Evolutionary conservation across 257 asterid species (phyloP).

Genomic region (Solanum lycopersicoides): DNA sequence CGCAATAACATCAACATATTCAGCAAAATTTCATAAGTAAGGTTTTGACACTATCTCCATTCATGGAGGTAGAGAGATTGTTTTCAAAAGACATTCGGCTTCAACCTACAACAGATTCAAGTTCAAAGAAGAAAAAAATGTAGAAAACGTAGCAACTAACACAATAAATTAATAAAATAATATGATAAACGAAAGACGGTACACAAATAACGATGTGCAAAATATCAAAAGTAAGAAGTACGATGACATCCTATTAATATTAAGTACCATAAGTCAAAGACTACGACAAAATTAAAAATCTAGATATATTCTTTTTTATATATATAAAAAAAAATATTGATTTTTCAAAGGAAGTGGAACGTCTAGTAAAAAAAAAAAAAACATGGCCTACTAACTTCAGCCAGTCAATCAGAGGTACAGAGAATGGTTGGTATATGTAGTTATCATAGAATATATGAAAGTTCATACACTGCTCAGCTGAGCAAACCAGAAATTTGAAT

Average conservation of each 20-base stretch:
- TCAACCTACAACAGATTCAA: no score
- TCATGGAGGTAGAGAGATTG: no score
- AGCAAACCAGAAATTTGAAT: background rate
- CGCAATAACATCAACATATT: fast-evolving
- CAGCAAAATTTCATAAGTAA: background rate
- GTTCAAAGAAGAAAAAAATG: fast-evolving
- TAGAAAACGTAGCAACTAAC: no score
- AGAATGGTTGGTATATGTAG: background rate
- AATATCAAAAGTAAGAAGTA: no score
- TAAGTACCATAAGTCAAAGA: background rate
- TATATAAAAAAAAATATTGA: background rate
- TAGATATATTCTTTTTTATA: background rate
- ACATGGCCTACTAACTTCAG: background rate
- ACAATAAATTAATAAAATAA: fast-evolving
- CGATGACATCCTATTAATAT: fast-evolving
- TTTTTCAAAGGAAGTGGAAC: background rate
- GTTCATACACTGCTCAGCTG: background rate
- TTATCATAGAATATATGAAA: background rate
- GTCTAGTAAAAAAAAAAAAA: background rate
- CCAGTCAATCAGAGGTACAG: background rate
- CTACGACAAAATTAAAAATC: background rate
- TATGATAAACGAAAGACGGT: fast-evolving
- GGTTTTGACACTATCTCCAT: no score
- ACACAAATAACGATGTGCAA: background rate
- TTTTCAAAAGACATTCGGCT: fast-evolving